Evolutionary conservation across 305 asterid genomes (phyloP).

Genomic region (Coffea humblotiana): DNA sequence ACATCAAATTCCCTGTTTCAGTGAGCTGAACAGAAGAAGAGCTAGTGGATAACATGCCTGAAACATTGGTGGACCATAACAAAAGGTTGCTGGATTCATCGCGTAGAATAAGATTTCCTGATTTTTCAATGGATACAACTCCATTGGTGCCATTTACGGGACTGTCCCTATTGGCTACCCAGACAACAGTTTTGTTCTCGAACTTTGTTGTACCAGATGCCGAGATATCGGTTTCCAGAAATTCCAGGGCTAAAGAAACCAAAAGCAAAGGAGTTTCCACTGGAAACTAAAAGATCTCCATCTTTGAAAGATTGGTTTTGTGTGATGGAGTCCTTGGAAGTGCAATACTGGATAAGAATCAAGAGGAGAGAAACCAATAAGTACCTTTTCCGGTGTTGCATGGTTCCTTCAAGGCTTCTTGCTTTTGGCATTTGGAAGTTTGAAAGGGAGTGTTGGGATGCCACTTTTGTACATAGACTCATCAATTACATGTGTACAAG

Average conservation of each 20-base stretch:
- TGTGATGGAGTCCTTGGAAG: conserved; percentile 28
- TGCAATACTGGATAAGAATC: neutral
- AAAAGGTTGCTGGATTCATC: conserved; percentile 16
- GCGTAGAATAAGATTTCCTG: conserved; percentile 36
- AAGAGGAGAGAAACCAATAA: neutral
- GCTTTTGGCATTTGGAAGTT: conserved; percentile 2
- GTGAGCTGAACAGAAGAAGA: conserved; percentile 28
- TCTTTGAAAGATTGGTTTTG: conserved; percentile 30
- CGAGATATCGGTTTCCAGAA: conserved; percentile 30
- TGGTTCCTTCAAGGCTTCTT: neutral
- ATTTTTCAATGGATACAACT: conserved; percentile 24
- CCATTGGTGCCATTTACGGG: conserved; percentile 31
- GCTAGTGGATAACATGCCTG: neutral
- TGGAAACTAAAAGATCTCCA: conserved; percentile 32
- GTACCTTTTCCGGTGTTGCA: conserved; percentile 7
- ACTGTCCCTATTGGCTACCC: conserved; percentile 48
- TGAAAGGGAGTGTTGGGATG: neutral
- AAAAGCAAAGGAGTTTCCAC: conserved; percentile 28
- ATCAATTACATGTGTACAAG: neutral
- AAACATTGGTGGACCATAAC: conserved; percentile 33
- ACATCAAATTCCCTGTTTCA: conserved; percentile 34
- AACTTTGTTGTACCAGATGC: conserved; percentile 46
- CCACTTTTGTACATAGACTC: neutral
- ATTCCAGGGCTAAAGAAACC: conserved; percentile 40
- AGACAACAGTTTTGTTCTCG: conserved; percentile 33